Conservation (phyloP, 805 yeast species). For the Sungouiozyma intestinalis region DNA sequence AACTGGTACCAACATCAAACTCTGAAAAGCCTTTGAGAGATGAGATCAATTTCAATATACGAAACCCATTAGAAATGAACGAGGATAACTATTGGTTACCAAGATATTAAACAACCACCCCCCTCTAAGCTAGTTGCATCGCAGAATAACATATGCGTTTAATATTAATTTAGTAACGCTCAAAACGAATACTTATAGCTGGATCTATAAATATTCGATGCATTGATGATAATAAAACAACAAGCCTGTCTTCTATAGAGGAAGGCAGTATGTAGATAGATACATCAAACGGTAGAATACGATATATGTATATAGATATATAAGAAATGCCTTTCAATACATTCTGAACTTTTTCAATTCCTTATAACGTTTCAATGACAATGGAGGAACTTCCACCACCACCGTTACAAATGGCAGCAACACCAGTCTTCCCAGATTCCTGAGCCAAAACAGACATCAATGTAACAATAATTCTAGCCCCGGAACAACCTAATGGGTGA, state of each 20-base stretch:
- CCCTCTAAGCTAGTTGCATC: not conserved
- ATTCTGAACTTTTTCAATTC: not conserved
- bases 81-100: not conserved
- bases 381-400: slow-evolving; percentile 98
- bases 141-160: not conserved
- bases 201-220: not conserved
- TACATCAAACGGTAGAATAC: no score
- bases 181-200: not conserved
- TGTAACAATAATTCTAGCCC: slow-evolving; percentile 88
- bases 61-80: not conserved
- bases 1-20: not conserved
- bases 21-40: not conserved
- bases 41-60: not conserved
- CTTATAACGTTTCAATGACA: slow-evolving; percentile 57
- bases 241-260: not conserved
- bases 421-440: slow-evolving; percentile 83
- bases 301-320: not conserved
- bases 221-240: no score
- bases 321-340: not conserved
- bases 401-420: slow-evolving; percentile 96
- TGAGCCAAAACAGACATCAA: slow-evolving; percentile 68
- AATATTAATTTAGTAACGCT: no score
- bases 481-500: slow-evolving; percentile 93
- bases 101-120: not conserved
- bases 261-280: not conserved